Conservation (phyloP, 2,329 filamentous ascomycete species). For the Aspergillus sp. region DNA sequence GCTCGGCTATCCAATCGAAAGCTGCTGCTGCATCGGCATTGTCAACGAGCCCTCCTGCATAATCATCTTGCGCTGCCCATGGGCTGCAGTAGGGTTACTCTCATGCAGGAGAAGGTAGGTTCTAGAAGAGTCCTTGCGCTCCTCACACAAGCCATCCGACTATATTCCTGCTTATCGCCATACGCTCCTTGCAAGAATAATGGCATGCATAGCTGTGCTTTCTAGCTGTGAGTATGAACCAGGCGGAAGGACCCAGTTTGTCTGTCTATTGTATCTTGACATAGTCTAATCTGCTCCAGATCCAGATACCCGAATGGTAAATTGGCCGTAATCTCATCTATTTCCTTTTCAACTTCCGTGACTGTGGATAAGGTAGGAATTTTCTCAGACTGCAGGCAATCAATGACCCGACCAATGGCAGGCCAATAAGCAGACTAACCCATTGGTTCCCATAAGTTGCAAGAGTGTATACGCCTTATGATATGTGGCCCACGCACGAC, state of each 20-base stretch:
- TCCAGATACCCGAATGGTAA: background rate
- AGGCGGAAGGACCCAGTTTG: background rate
- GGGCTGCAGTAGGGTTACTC: background rate
- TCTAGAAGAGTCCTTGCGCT: background rate
- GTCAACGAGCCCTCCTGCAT: background rate
- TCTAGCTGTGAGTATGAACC: background rate
- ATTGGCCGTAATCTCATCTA: background rate
- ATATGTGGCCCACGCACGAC: too few relatives aligned
- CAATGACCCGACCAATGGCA: background rate
- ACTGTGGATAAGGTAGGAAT: background rate
- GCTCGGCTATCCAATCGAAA: background rate
- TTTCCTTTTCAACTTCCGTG: background rate
- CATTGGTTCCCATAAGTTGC: too few relatives aligned
- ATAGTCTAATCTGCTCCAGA: background rate
- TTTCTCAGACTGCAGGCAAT: background rate
- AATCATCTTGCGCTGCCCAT: background rate
- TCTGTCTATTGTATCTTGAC: background rate
- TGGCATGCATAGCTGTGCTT: background rate
- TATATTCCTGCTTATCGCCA: background rate
- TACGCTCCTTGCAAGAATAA: background rate
- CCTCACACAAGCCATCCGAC: background rate
- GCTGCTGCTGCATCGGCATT: background rate
- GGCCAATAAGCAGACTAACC: too few relatives aligned
- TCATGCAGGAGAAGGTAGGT: background rate
- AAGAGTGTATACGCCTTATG: too few relatives aligned